Base-by-base conservation (phyloP, 2,329 filamentous ascomycete genomes). In the Trichoderma sp. region DNA sequence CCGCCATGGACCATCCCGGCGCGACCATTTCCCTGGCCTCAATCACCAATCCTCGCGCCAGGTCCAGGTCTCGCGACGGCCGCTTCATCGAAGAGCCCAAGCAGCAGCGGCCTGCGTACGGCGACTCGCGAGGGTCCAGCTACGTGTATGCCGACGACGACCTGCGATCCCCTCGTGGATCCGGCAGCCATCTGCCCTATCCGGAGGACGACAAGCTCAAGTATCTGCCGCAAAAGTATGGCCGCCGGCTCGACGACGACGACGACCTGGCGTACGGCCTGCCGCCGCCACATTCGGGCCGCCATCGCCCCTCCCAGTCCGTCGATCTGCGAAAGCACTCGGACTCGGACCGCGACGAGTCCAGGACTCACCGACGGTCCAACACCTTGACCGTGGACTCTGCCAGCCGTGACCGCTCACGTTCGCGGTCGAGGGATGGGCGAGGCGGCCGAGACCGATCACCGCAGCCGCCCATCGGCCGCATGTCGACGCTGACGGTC, bases 401-500 rank as follows among this genome's bases (percentile, higher is more conserved):
- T 4, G 72, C 76, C 37, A 71, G 72, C 56, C 74, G 77, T 58
- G 78, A 78, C 25, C 74, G 78, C 63, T 78, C 78, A 45, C 76
- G 75, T 61, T 77, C 76, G 42, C 74, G 71, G 12, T 76, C 74
- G 1, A 71, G 70, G 70, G 76, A 77, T 67, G 76, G 77, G 59
- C 79, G 79, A 10, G 74, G 75, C 61, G 74, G 77, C 64, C 77
- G 81, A 42, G 81, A 81, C 61, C 76, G 74, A 56, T 86, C 84
- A 4, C 83, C 84, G 0, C 78, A 80, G 70, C 85, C 85, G 4
- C 83, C 84, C 2, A 79, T 79, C 17, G 75, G 76, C 27, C 83
- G 82, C 70, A 85, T 85, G 84, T 85, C 84, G 1, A 80, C 77
- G n/a, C 78, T 88, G 42, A 82, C 79, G 1, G 84, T 88, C 52